Evolutionary conservation across 176 grass and related monocot species (phyloP).

Genomic region (Ananas comosus): DNA sequence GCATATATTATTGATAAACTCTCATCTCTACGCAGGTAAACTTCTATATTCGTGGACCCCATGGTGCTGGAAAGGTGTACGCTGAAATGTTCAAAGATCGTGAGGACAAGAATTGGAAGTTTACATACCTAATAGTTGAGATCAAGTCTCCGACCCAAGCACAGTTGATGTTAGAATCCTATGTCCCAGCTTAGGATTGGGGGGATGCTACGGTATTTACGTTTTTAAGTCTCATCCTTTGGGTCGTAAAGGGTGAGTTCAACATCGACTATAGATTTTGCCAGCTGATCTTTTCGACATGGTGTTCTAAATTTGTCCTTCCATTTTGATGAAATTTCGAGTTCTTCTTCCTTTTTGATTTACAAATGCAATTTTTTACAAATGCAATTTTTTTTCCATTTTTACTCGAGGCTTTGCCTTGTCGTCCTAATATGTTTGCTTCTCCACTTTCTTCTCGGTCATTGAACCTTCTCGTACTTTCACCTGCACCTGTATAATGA

Average conservation of each 20-base stretch:
- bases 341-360: background rate
- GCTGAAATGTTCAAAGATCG: slow-evolving; percentile 89
- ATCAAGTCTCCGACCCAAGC: slow-evolving; percentile 52
- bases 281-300: background rate
- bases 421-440: no score
- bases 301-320: background rate
- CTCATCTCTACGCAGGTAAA: slow-evolving; percentile 44
- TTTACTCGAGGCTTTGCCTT: no score
- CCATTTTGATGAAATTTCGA: slow-evolving; percentile 1
- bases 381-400: no score
- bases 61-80: slow-evolving; percentile 82
- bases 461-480: no score
- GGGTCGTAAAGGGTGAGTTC: background rate
- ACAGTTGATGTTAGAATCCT: slow-evolving; percentile 81
- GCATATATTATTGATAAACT: background rate
- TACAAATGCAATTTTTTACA: no score
- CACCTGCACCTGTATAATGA: no score
- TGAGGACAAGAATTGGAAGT: slow-evolving; percentile 74
- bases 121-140: slow-evolving; percentile 81
- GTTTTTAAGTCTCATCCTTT: background rate
- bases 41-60: slow-evolving; percentile 77
- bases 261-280: background rate
- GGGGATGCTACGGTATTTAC: background rate
- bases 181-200: slow-evolving; percentile 47
- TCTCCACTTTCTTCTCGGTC: no score